These are phyloP conservation scores for Salix dunnii DNA, from an alignment of 345 rosid species.

Conservation along the genomic window DNA sequence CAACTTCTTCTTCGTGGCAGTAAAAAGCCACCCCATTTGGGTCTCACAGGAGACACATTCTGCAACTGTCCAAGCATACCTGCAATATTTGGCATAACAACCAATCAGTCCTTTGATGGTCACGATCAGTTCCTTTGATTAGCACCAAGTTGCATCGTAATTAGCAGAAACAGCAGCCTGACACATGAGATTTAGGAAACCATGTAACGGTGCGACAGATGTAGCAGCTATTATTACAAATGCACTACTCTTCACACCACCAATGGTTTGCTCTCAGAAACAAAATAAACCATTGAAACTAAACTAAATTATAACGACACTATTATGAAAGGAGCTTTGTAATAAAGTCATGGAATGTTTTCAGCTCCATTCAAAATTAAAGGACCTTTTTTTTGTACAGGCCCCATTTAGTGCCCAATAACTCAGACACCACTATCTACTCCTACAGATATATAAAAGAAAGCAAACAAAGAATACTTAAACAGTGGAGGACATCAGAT, in stretches of 20 bases:
- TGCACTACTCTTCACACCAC: not conserved
- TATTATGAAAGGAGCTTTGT: not conserved
- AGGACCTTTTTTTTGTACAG: not conserved
- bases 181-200: not conserved
- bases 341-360: not conserved
- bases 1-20: conserved; percentile 61
- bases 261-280: not conserved
- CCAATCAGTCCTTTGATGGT: not conserved
- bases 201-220: not conserved
- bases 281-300: not conserved
- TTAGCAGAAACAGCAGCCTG: not conserved
- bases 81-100: conserved; percentile 27
- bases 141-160: not conserved
- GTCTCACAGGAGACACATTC: conserved; percentile 11
- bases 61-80: conserved; percentile 67
- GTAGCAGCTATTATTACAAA: no score
- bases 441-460: not conserved
- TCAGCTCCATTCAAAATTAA: not conserved
- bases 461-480: not conserved
- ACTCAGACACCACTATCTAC: not conserved
- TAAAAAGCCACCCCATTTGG: conserved; percentile 84
- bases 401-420: not conserved
- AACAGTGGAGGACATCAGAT: not conserved
- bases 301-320: not conserved
- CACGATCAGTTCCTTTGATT: not conserved